Evolutionary conservation across 2,329 filamentous ascomycete species (phyloP).

Genomic region (Xylariomycetidae sp.): DNA sequence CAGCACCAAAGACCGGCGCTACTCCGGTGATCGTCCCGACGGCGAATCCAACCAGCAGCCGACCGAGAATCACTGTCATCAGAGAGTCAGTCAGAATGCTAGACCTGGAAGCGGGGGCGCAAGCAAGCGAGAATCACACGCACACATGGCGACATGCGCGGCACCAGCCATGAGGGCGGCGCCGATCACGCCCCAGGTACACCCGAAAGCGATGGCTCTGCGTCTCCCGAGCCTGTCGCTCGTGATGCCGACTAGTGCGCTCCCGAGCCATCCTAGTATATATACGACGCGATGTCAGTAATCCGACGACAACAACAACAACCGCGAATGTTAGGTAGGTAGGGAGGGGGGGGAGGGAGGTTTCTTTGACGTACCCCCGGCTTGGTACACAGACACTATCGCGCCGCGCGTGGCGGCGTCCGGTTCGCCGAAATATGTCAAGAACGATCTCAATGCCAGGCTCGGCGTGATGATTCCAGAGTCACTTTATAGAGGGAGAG

Average conservation of each 20-base stretch:
- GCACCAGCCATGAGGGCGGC: slow-evolving; percentile 36
- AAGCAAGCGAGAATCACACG: slow-evolving; percentile 6
- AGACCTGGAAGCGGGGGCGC: too few species aligned
- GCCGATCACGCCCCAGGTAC: slow-evolving; percentile 34
- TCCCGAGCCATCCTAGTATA: slow-evolving; percentile 38
- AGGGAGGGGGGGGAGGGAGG: too few species aligned
- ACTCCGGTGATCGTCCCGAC: slow-evolving; percentile 37
- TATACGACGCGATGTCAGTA: background rate
- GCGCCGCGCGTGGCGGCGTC: slow-evolving; percentile 31
- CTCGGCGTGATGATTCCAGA: slow-evolving; percentile 38
- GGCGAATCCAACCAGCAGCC: slow-evolving; percentile 33
- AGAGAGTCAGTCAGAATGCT: background rate
- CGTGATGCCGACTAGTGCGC: slow-evolving; percentile 34
- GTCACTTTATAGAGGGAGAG: slow-evolving; percentile 30
- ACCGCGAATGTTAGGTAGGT: too few species aligned
- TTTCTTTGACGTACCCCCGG: slow-evolving; percentile 24
- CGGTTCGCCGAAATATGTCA: slow-evolving; percentile 30
- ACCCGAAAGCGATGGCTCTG: slow-evolving; percentile 36
- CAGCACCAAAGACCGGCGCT: slow-evolving; percentile 35
- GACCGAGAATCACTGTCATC: slow-evolving; percentile 30
- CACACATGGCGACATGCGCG: slow-evolving; percentile 35
- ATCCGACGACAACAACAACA: too few species aligned
- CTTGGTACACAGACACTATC: slow-evolving; percentile 37
- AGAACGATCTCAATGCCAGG: slow-evolving; percentile 31
- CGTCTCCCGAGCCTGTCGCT: slow-evolving; percentile 33